These are phyloP conservation scores for Hordeum marinum DNA, from an alignment of 176 grass and related monocot species.

Conservation along the genomic window DNA sequence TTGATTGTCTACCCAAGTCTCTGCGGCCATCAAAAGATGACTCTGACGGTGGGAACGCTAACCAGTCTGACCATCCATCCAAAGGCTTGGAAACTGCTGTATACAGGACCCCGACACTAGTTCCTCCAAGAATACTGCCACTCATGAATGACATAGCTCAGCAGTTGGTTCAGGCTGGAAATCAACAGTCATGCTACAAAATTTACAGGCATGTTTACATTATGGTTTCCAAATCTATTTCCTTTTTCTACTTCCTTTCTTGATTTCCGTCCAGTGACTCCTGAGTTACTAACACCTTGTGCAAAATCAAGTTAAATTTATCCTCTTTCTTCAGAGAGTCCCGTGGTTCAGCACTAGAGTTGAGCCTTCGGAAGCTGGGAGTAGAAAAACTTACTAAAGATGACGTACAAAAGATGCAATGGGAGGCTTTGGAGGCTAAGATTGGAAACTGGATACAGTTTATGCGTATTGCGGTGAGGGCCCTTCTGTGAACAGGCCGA, in stretches of 20 bases:
- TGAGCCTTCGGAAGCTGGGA: slow-evolving; percentile 74
- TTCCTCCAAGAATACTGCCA: slow-evolving; percentile 76
- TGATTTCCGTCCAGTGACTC: background rate
- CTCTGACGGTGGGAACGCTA: slow-evolving; percentile 5
- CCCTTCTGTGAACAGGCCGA: background rate
- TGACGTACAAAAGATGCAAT: slow-evolving; percentile 96
- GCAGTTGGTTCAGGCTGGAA: slow-evolving; percentile 82
- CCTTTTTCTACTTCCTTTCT: background rate
- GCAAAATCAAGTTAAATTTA: slow-evolving; percentile 4
- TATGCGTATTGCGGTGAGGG: slow-evolving; percentile 81
- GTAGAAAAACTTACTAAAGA: slow-evolving; percentile 87
- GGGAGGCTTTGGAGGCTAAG: slow-evolving; percentile 93
- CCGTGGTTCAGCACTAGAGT: slow-evolving; percentile 62
- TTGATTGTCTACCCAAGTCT: slow-evolving; percentile 80
- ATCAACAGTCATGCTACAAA: slow-evolving; percentile 60
- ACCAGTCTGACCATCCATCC: slow-evolving; percentile 43
- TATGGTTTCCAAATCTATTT: background rate
- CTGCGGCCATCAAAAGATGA: slow-evolving; percentile 47
- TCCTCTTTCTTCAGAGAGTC: slow-evolving; percentile 52
- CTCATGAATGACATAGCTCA: slow-evolving; percentile 89
- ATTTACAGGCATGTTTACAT: slow-evolving; percentile 18
- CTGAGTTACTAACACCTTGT: background rate
- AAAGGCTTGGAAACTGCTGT: slow-evolving; percentile 72
- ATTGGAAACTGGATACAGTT: slow-evolving; percentile 96
- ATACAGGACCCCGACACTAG: slow-evolving; percentile 69